phyloP scores from a whole-genome alignment of 1,284 basidiomycete genomes.

The Phenoliferia sp. region DNA sequence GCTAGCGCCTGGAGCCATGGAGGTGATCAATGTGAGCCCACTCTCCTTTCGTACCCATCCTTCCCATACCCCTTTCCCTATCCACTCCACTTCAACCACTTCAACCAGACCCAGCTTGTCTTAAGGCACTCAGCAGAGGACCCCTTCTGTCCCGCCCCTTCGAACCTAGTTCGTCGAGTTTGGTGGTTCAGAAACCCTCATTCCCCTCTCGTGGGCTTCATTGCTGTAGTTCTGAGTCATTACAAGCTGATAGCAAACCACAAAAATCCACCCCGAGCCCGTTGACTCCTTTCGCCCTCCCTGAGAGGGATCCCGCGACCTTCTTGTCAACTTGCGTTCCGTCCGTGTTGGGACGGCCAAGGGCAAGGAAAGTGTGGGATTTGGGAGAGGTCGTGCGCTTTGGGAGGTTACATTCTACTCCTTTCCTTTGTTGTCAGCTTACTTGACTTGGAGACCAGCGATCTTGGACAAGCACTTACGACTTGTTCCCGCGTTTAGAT shows the following conservation, averaged over 20 bases:
- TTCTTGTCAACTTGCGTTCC: not conserved
- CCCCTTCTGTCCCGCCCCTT: not conserved
- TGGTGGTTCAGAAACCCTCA: not conserved
- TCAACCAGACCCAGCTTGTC: slow-evolving; percentile 1
- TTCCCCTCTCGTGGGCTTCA: slow-evolving; percentile 2
- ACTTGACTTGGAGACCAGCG: not conserved
- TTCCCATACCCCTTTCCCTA: not conserved
- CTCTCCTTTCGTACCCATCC: no score
- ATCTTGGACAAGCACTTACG: no score
- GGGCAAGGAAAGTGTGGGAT: not conserved
- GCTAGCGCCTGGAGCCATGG: no score
- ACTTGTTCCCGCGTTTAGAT: no score
- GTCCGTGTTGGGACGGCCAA: not conserved
- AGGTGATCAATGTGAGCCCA: no score
- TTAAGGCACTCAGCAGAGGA: slow-evolving; percentile 5
- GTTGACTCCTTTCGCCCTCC: not conserved
- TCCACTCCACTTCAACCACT: not conserved
- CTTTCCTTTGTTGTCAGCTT: not conserved
- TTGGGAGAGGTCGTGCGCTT: not conserved
- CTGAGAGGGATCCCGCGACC: not conserved
- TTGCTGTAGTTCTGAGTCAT: slow-evolving; percentile 5
- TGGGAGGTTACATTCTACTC: not conserved
- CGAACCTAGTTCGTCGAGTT: not conserved
- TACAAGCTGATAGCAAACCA: not conserved
- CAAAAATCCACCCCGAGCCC: not conserved